Percentiles rank a stretch among this genome's conserved stretches.
phyloP scores from a whole-genome alignment of 805 yeast species.

The Saturnispora ahearnii region DNA sequence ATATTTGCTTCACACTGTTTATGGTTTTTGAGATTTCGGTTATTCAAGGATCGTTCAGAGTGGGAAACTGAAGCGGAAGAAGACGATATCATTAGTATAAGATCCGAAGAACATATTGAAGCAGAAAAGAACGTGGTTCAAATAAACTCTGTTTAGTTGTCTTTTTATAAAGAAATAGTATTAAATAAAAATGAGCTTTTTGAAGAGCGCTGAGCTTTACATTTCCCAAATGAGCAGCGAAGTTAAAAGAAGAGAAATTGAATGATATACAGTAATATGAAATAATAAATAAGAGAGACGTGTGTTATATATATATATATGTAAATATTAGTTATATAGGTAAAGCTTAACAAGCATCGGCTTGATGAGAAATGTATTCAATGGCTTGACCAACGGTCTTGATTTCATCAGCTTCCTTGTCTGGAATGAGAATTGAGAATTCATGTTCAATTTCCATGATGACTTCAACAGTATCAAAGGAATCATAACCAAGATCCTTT shows the following conservation, averaged over 20 bases:
- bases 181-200: neutral
- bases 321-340: too few species aligned
- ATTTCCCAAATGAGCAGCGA: neutral
- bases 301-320: too few species aligned
- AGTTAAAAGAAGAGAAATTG: neutral
- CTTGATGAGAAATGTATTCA: conserved; percentile 70
- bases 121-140: neutral
- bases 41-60: conserved; percentile 12
- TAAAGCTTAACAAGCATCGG: conserved; percentile 30
- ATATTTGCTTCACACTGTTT: conserved; percentile 59
- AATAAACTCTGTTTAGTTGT: neutral
- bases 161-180: neutral
- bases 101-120: neutral
- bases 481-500: conserved; percentile 61
- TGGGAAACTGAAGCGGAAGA: neutral
- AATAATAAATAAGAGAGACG: neutral
- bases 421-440: conserved; percentile 76
- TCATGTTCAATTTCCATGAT: conserved; percentile 67
- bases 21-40: conserved; percentile 49
- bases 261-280: conserved; percentile 4
- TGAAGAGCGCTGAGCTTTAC: neutral
- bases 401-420: conserved; percentile 86
- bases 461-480: conserved; percentile 64
- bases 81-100: neutral
- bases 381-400: conserved; percentile 91